Evolutionary conservation across 331 rosid genomes (phyloP).

Genomic region (Acacia concinna): DNA sequence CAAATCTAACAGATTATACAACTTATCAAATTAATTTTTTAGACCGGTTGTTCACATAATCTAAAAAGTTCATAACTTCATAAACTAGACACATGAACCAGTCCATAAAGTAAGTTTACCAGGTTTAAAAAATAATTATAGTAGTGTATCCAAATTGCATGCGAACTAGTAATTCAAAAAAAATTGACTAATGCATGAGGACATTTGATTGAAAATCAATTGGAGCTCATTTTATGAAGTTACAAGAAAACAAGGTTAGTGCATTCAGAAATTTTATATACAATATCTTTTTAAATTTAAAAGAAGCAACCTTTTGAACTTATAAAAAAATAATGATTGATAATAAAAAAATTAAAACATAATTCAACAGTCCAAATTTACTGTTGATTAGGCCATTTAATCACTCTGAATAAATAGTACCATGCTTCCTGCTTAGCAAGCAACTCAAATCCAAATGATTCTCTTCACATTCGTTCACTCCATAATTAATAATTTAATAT

Average conservation of each 20-base stretch:
- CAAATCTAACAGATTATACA: too few relatives aligned
- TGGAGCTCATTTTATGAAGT: neutral
- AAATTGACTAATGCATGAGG: neutral
- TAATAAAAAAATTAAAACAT: neutral
- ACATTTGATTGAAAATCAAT: neutral
- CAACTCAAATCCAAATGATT: neutral
- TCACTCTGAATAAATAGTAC: neutral
- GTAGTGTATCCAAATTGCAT: too few relatives aligned
- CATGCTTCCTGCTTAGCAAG: neutral
- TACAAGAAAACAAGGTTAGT: neutral
- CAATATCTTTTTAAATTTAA: neutral
- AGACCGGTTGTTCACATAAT: too few relatives aligned
- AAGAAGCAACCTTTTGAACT: neutral
- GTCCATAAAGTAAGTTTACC: too few relatives aligned
- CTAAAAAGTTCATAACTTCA: too few relatives aligned
- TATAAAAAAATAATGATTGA: neutral
- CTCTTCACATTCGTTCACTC: neutral
- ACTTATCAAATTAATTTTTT: too few relatives aligned
- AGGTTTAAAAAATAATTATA: too few relatives aligned
- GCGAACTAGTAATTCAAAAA: too few relatives aligned
- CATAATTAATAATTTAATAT: too few relatives aligned
- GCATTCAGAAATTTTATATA: neutral
- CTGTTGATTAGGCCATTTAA: neutral
- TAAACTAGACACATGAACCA: too few relatives aligned
- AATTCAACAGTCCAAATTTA: neutral